These are phyloP conservation scores for Cochliopodium minus DNA, from an alignment of 208 protist genomes.

Conservation along the genomic window DNA sequence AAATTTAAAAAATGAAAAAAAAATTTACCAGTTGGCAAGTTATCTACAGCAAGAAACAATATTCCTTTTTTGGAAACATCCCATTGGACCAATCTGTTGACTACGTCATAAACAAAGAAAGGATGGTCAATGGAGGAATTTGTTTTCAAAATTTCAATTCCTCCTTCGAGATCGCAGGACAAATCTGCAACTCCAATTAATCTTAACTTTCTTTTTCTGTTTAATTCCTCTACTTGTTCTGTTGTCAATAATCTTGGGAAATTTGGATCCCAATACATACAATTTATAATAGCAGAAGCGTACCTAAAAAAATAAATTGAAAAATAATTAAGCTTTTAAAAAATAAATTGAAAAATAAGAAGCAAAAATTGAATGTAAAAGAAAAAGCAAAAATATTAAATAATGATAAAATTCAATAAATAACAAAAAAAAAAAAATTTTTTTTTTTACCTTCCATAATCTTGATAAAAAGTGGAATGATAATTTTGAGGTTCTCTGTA, in stretches of 20 bases:
- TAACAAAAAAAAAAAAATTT: no score
- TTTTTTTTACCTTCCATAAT: no score
- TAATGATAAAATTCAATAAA: no score
- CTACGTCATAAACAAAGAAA: conserved; percentile 40
- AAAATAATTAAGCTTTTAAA: no score
- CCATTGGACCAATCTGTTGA: conserved; percentile 20
- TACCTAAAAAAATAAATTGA: conserved; percentile 43
- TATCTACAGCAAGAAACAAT: conserved; percentile 38
- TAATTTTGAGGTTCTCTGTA: conserved; percentile 30
- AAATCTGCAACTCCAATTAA: conserved; percentile 43
- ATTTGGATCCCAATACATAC: conserved; percentile 51
- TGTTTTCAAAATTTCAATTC: conserved; percentile 42
- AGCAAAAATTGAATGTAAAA: no score
- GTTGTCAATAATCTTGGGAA: conserved; percentile 44
- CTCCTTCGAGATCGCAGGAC: conserved; percentile 39
- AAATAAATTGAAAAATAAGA: no score
- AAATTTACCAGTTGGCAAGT: conserved; percentile 50
- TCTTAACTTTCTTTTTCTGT: conserved; percentile 4
- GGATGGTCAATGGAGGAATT: conserved; percentile 42
- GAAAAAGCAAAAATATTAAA: no score
- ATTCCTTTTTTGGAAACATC: conserved; percentile 26
- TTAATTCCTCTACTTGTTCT: conserved; percentile 29
- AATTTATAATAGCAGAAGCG: conserved; percentile 34
- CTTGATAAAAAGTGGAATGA: conserved; percentile 26
- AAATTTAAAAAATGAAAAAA: no score